Conservation (phyloP, 768 basidiomycete species). For the Trametes punicea region DNA sequence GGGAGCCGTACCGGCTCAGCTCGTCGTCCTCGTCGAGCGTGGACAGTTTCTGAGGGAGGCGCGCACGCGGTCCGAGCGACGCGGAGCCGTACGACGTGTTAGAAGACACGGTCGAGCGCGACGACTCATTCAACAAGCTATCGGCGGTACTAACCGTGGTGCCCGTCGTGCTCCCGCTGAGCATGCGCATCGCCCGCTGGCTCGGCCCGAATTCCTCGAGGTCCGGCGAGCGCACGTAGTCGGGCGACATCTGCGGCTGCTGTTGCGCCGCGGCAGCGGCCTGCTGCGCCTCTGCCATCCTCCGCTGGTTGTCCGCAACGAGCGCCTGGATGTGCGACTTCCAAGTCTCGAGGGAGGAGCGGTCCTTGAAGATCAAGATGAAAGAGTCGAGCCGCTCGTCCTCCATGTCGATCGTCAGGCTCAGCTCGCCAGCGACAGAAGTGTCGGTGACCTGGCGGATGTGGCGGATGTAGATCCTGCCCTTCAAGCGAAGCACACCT, state of each 20-base stretch:
- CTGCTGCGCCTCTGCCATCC: conserved; percentile 38
- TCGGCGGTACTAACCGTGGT: conserved; percentile 51
- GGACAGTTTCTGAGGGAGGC: conserved; percentile 47
- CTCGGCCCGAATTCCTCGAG: conserved; percentile 75
- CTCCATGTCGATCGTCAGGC: conserved; percentile 96
- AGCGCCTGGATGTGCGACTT: conserved; percentile 76
- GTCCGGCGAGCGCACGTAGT: conserved; percentile 36
- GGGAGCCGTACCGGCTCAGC: conserved; percentile 47
- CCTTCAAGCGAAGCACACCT: conserved; percentile 81
- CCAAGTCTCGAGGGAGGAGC: conserved; percentile 88
- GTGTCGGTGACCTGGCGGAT: conserved; percentile 86
- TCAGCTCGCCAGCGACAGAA: conserved; percentile 77
- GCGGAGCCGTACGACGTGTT: conserved; percentile 63
- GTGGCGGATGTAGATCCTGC: conserved; percentile 93
- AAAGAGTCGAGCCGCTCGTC: conserved; percentile 92
- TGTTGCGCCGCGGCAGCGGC: conserved; percentile 4
- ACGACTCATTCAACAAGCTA: conserved; percentile 59
- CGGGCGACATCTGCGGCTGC: conserved; percentile 1
- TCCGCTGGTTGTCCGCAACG: conserved; percentile 66
- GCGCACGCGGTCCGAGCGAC: conserved; percentile 20
- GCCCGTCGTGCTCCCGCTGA: conserved; percentile 74
- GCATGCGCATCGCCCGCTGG: conserved; percentile 72
- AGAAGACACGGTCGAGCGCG: conserved; percentile 70
- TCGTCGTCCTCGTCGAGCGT: conserved; percentile 74
- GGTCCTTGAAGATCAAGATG: conserved; percentile 92